Base-by-base conservation (phyloP, 2,329 filamentous ascomycete genomes). In the Zalaria sp. region DNA sequence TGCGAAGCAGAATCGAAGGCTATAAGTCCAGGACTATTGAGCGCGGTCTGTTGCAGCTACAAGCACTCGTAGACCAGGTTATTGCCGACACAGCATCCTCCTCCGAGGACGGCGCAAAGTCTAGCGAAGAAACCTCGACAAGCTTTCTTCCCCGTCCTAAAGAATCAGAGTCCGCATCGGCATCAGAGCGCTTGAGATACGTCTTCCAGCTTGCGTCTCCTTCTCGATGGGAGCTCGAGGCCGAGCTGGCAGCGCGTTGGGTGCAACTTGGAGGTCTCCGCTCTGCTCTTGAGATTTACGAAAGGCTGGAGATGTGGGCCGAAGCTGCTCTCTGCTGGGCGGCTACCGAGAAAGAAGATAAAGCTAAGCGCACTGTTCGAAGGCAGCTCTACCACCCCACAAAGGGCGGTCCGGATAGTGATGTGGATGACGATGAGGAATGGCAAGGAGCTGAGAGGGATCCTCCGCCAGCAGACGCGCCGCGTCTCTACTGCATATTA, bases 251-350 rank as follows among this genome's bases (percentile, higher is more conserved):
- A 1, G 79, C 85, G 46, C 78, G 87, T n/a, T 98, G 91, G 91
- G 83, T 88, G 0, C 75, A 77, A 38, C 74, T 95, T 3, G 91
- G 91, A 6, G 93, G 87, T 34, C 66, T 98, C 2, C 73, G 85
- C 3, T 93, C 88, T 1, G 91, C 91, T 0, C 72, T 98, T 1
- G 91, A 95, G 46, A 96, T 98, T 46, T 98, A 96, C 63, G 88
- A 94, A 63, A 75, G 91, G 3, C 66, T 98, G 11, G 79, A 87
- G 43, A 80, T 96, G 59, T 96, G 91, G 87, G 84, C 91, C 1
- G 91, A 98, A 62, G 86, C 88, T 4, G 89, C 91, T 0, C 70
- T 98, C 2, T 98, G 91, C 58, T 81, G 86, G 53, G 88, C 86
- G 8, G 70, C 77, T 0, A 83, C 80, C 0, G 73, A 80, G n/a